A percentile compares a stretch with the other conserved stretches of the same genome.
Conservation (phyloP, 1,139 yeast species). For the Sugiyamaella pinicola region DNA sequence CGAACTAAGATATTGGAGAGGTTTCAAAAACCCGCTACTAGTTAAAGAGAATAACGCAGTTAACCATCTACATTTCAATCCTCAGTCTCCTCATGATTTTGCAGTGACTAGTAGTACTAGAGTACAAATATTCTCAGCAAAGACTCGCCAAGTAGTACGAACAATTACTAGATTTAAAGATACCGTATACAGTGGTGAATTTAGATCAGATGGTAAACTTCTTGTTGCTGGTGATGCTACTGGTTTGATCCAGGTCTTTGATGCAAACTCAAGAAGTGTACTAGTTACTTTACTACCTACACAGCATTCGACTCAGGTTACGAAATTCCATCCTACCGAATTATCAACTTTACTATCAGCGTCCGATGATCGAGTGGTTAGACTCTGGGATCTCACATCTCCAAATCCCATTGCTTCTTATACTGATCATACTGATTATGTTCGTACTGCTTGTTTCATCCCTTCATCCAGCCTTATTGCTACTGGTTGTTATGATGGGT, state of each 20-base stretch:
- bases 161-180: constrained; percentile 92
- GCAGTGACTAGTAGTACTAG: constrained; percentile 92
- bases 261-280: constrained; percentile 77
- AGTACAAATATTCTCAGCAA: constrained; percentile 87
- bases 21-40: constrained; percentile 77
- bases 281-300: constrained; percentile 81
- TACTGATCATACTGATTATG: constrained; percentile 82
- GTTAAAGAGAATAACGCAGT: constrained; percentile 94
- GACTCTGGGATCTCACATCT: constrained; percentile 83
- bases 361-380: constrained; percentile 83
- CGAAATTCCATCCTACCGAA: constrained; percentile 82
- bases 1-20: constrained; percentile 94
- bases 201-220: constrained; percentile 77
- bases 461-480: constrained; percentile 76
- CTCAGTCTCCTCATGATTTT: constrained; percentile 84
- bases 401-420: constrained; percentile 71
- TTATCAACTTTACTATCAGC: constrained; percentile 80
- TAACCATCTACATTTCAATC: constrained; percentile 84
- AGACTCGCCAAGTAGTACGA: constrained; percentile 86
- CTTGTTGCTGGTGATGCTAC: constrained; percentile 88
- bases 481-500: constrained; percentile 95
- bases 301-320: constrained; percentile 86
- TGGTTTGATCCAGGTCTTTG: constrained; percentile 82
- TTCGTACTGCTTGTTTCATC: constrained; percentile 77
- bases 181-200: constrained; percentile 83